Evolutionary conservation across 2,329 filamentous ascomycete species (phyloP), one percentile per base, ranked within the genome.

Genomic region (Volutella citrinella): DNA sequence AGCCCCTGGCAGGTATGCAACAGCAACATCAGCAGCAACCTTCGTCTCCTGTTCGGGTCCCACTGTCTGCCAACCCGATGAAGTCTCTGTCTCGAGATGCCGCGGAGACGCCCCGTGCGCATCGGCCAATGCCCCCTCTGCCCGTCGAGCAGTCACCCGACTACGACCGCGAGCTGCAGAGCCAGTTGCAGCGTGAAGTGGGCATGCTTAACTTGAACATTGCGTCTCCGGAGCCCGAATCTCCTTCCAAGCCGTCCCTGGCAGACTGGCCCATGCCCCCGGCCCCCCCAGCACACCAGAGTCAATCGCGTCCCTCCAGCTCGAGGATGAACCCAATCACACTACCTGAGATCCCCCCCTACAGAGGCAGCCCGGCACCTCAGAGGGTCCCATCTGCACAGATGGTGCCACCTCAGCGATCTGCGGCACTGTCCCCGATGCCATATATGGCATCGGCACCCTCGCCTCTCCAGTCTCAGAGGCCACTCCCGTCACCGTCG

Each of bases 131-230:
- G 47, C 69, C 72, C 12, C 66, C 69, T 6, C 54, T 65, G 8
- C 66, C 70, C 6, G 56, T 65, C 5, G 61, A 66, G 13, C 69
- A 71, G 32, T 78, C 78, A 5, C 67, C 71, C 8, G 78, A 81
- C 38, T 80, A 81, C 46, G 79, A 83, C 46, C 66, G 69, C 27
- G 70, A 74, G 25, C 56, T 82, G 25, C 78, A 80, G 40, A 72
- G 77, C 23, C 77, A 84, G 54, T 58, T 84, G n/a, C 76, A 78
- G 45, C 71, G 72, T 37, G 80, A 83, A 42, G 75, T 83, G 64
- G 67, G 68, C 19, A 68, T 69, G 45, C 61, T 83, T 45, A 77
- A 73, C 34, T 59, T 83, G 27, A 52, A 53, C 25, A 40, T 61
- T 17, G 42, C 48, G 7, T 38, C 42, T 14, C 39, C 34, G 3